Percentiles rank a stretch among this genome's conserved stretches.
These are phyloP conservation scores for Saturnispora halmiae DNA, from an alignment of 805 yeast species.

Conservation along the genomic window DNA sequence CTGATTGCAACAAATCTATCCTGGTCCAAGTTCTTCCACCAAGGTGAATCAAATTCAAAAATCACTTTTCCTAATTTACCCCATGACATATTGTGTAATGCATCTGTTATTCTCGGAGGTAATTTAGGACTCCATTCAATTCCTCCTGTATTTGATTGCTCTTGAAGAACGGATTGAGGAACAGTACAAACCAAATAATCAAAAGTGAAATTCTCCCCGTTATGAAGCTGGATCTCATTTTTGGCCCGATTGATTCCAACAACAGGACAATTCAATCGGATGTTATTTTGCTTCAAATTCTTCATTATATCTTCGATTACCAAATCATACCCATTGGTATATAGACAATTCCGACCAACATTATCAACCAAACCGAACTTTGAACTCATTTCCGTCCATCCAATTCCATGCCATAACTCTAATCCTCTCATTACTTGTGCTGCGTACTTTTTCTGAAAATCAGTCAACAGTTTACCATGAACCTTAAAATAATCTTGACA, in stretches of 20 bases:
- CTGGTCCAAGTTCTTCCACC: constrained; percentile 47
- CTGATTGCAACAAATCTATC: constrained; percentile 37
- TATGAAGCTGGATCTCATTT: constrained; percentile 28
- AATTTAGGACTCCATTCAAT: constrained; percentile 49
- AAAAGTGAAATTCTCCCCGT: constrained; percentile 29
- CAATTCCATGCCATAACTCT: constrained; percentile 77
- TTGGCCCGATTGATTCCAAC: constrained; percentile 28
- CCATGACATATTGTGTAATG: constrained; percentile 43
- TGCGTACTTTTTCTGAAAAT: constrained; percentile 42
- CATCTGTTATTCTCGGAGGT: constrained; percentile 35
- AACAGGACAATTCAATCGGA: constrained; percentile 38
- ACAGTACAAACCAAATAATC: constrained; percentile 64
- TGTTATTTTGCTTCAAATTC: constrained; percentile 31
- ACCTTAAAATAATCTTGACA: constrained; percentile 35
- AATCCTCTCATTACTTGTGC: constrained; percentile 45
- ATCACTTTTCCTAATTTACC: constrained; percentile 69
- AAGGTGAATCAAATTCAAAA: constrained; percentile 52
- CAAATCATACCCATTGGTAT: constrained; percentile 47
- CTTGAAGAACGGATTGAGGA: constrained; percentile 62
- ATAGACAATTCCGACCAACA: constrained; percentile 72
- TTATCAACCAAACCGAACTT: constrained; percentile 61
- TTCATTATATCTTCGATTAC: constrained; percentile 39
- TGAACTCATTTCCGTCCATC: constrained; percentile 58
- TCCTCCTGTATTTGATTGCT: constrained; percentile 32
- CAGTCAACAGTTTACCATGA: constrained; percentile 39